Evolutionary conservation across 176 grass and related monocot genomes (phyloP), one percentile per base, ranked within the genome.

Genomic region (Chloris gayana): DNA sequence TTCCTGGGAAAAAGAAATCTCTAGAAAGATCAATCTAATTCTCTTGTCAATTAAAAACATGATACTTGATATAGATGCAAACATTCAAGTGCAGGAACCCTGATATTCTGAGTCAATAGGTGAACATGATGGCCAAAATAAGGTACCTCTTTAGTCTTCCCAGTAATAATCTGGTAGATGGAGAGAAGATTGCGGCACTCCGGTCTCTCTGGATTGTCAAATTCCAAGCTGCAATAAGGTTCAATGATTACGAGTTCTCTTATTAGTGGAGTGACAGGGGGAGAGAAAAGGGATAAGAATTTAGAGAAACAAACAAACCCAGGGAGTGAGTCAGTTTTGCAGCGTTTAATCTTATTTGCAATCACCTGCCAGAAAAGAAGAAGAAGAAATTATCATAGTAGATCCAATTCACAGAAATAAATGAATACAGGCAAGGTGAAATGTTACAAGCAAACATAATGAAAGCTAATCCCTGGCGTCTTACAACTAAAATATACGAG

Each of bases 161-260:
- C 90, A 27, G 90, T 91, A 62, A 93, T 71, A 76, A 98, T 91
- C 77, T 95, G 96, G 58, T 95, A 98, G 59, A 95, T 85, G 0
- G 86, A 95, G 74, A 98, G 90, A 91, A 95, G 96, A 81, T 98
- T 98, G 78, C 80, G 91, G 87, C 96, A 98, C 81, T 98, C 92
- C 3, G 96, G 96, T 65, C 96, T 93, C 90, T 93, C 96, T 34
- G 90, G 86, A 53, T 98, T 98, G 72, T 91, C 92, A 7, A 98
- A 93, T 76, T 98, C 92, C 82, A 98, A 70, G 34, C 96, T 98
- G 79, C 22, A 91, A 77, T 8, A 59, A 75, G 76, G 46, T 76
- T 72, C 46, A 85, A 38, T 67, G 35, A 14, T 27, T 73, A 77
- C 71, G 30, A 85, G 30, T 72, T 67, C 45, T 19, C n/a, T 61